These are phyloP conservation scores for Aureobasidium sp. DNA, from an alignment of 2,329 filamentous ascomycete genomes.

Conservation along the genomic window DNA sequence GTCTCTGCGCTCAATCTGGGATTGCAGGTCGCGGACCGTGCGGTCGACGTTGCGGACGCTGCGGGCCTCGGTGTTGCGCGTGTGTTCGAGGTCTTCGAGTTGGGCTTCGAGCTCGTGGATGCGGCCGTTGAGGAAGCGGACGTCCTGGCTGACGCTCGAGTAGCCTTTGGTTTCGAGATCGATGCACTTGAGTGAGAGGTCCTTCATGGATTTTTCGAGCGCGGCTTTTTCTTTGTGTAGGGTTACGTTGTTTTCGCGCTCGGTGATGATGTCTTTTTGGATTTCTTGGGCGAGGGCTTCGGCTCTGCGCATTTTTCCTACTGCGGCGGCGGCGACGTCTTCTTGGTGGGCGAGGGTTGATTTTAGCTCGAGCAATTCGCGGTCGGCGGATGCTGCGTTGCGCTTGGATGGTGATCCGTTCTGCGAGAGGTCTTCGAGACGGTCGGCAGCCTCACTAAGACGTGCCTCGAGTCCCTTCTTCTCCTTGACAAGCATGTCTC, in stretches of 20 bases:
- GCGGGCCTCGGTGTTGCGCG: slow-evolving; percentile 71
- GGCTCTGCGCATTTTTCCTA: slow-evolving; percentile 94
- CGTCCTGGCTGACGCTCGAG: slow-evolving; percentile 87
- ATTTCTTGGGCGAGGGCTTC: slow-evolving; percentile 82
- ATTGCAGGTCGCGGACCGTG: slow-evolving; percentile 84
- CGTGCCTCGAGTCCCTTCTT: slow-evolving; percentile 84
- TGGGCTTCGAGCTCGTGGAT: slow-evolving; percentile 67
- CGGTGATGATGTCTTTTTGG: slow-evolving; percentile 82
- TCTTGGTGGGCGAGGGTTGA: slow-evolving; percentile 84
- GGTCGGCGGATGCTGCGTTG: slow-evolving; percentile 81
- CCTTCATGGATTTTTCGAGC: slow-evolving; percentile 83
- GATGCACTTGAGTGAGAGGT: slow-evolving; percentile 80
- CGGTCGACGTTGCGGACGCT: slow-evolving; percentile 89
- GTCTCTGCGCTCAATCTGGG: slow-evolving; percentile 87
- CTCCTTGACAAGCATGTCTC: slow-evolving; percentile 77
- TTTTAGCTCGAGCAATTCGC: slow-evolving; percentile 83
- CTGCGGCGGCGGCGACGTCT: slow-evolving; percentile 81
- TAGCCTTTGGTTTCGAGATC: slow-evolving; percentile 97
- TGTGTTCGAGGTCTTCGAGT: slow-evolving; percentile 82
- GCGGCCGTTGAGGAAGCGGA: slow-evolving; percentile 87
- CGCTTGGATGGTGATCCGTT: slow-evolving; percentile 80
- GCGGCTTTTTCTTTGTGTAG: slow-evolving; percentile 85
- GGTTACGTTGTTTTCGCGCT: slow-evolving; percentile 73
- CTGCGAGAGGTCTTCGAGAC: slow-evolving; percentile 73
- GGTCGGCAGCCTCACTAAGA: slow-evolving; percentile 77